Percentiles rank a stretch among this genome's conserved stretches.
Conservation (phyloP, 106 monocot genomes). For the Phalaenopsis equestris region DNA sequence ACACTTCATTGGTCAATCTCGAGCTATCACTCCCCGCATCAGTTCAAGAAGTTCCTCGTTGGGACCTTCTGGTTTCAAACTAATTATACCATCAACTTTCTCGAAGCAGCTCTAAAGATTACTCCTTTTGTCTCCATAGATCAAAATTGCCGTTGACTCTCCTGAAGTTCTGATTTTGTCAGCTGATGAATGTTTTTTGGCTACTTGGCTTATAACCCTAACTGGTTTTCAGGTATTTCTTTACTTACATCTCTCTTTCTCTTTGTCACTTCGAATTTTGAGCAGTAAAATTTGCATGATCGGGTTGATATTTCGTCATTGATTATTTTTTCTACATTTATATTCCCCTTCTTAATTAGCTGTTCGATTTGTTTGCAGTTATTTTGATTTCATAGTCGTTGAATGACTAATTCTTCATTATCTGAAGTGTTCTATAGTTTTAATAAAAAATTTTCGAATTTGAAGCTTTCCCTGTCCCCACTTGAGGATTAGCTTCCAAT, state of each 20-base stretch:
- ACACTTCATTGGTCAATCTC: neutral
- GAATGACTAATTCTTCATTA: neutral
- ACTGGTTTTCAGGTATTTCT: neutral
- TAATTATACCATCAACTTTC: neutral
- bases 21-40: neutral
- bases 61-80: neutral
- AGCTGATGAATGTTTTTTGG: neutral
- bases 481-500: neutral
- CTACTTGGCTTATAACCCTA: neutral
- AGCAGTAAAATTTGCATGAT: neutral
- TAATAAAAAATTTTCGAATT: neutral
- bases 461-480: neutral
- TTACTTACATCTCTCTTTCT: neutral
- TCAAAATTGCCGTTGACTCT: neutral
- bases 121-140: constrained; percentile 1
- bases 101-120: neutral
- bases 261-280: neutral
- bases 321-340: neutral
- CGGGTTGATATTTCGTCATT: neutral
- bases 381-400: neutral
- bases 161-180: neutral
- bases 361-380: neutral
- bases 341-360: neutral
- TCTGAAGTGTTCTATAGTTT: neutral
- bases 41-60: neutral